Evolutionary conservation across 768 basidiomycete species (phyloP), one percentile per base, ranked within the genome.

Genomic region (Pleurotus eryngii): DNA sequence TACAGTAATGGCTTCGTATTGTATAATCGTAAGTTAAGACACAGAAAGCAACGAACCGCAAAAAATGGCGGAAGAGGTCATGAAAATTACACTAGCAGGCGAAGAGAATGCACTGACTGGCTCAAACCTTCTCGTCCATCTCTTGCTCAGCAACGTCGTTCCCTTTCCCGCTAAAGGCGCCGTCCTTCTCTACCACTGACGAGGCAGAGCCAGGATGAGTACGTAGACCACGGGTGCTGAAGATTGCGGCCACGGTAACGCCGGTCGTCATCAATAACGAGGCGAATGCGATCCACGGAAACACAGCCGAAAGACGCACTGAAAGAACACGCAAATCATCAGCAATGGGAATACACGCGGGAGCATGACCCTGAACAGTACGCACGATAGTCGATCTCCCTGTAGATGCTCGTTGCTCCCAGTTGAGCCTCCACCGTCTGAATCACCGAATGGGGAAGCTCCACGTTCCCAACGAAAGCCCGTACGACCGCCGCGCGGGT

Each of bases 391-490:
- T 58, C 49, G 17, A 73, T 65, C 11, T 73, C 49, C 55, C 63
- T 68, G 62, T 81, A 80, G 6, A 68, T 64, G 17, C 69, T 57
- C 15, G 73, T 68, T n/a, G 71, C 56, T 30, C 77, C 75, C 9
- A 77, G 62, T 27, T 57, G 26, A 15, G 59, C 35, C 61, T 74
- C 63, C 22, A 70, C 61, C 18, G 49, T 56, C 61, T 74, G 67
- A n/a, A 82, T 64, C 17, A 69, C 46, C 5, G 50, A 12, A 9
- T 63, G 58, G 5, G 76, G 70, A 8, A 83, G 27, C 17, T 61
- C 63, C 11, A 69, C 26, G 4, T 65, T 68, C 6, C 61, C 66
- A 55, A 79, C 49, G 18, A 63, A 68, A n/a, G 75, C 78, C n/a
- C 61, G 49, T 50, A 81, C 68, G 54, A 68, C 66, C 18, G 76